Evolutionary conservation across 352 stramenopile genomes (phyloP).

Genomic region (Phytopythium chamaehyphon): DNA sequence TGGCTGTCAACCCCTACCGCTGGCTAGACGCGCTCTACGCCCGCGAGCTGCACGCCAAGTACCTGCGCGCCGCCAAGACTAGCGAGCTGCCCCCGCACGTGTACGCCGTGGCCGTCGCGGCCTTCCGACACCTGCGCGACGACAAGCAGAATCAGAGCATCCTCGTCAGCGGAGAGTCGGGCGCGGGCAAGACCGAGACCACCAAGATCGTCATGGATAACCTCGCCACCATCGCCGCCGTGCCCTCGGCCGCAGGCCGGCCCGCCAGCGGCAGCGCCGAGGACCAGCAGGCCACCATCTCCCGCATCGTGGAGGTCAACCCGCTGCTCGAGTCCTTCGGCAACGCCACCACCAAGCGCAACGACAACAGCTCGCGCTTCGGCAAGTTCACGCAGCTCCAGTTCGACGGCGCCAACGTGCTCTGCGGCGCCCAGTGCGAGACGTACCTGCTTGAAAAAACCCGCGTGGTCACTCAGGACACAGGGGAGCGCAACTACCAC

Average conservation of each 20-base stretch:
- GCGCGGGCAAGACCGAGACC: constrained; percentile 93
- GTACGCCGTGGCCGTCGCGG: constrained; percentile 63
- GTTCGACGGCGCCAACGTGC: constrained; percentile 78
- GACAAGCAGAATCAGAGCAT: constrained; percentile 74
- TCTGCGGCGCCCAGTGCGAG: constrained; percentile 89
- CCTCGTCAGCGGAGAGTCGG: constrained; percentile 82
- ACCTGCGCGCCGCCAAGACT: constrained; percentile 38
- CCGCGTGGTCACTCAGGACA: constrained; percentile 89
- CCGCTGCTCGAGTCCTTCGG: constrained; percentile 98
- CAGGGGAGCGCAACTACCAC: constrained; percentile 93
- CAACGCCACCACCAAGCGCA: constrained; percentile 96
- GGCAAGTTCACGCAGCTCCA: constrained; percentile 97
- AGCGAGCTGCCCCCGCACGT: constrained; percentile 64
- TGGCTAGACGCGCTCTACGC: constrained; percentile 83
- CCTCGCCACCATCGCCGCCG: constrained; percentile 66
- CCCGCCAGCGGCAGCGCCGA: constrained; percentile 22
- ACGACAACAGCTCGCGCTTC: constrained; percentile 96
- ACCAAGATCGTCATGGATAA: constrained; percentile 91
- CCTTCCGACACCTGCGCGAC: constrained; percentile 62
- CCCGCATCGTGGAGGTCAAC: constrained; percentile 95
- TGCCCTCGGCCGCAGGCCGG: constrained; percentile 5
- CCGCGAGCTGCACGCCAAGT: constrained; percentile 57
- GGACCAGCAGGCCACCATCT: constrained; percentile 68
- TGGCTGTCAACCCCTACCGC: constrained; percentile 96
- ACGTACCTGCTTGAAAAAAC: constrained; percentile 97